These are phyloP conservation scores for Penicillium antarcticum DNA, from an alignment of 495 filamentous ascomycete genomes.

Conservation along the genomic window DNA sequence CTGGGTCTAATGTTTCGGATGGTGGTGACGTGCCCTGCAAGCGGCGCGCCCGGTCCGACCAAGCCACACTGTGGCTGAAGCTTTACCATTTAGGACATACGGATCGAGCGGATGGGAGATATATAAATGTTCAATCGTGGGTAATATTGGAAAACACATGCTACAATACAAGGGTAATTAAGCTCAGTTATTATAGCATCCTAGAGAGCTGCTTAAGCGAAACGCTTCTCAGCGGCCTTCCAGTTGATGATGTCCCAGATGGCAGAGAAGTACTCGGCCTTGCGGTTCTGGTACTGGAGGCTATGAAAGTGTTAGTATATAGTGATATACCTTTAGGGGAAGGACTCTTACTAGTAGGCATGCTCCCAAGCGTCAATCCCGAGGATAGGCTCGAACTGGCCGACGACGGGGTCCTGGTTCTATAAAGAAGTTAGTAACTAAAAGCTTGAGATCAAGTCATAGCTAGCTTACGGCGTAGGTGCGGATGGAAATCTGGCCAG, in stretches of 20 bases:
- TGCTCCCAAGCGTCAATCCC: constrained; percentile 99
- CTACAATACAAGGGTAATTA: constrained; percentile 20
- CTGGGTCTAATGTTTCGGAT: constrained; percentile 1
- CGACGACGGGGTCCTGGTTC: constrained; percentile 93
- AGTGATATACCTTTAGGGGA: background rate
- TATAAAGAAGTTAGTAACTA: constrained; percentile 21
- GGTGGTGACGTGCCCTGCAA: constrained; percentile 2
- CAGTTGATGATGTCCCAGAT: constrained; percentile 99
- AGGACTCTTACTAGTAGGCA: constrained; percentile 60
- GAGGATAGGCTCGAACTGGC: constrained; percentile 78
- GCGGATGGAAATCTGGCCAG: constrained; percentile 68
- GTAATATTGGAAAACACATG: constrained; percentile 6
- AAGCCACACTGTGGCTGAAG: constrained; percentile 2
- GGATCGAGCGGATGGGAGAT: background rate
- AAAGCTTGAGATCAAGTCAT: background rate
- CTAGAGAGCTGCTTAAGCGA: constrained; percentile 34
- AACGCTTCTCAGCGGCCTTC: constrained; percentile 89
- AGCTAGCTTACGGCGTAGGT: constrained; percentile 60
- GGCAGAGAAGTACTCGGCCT: constrained; percentile 95
- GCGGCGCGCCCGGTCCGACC: constrained; percentile 9
- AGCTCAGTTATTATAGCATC: constrained; percentile 1
- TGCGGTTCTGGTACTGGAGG: constrained; percentile 97
- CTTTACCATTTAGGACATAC: background rate
- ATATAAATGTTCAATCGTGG: background rate
- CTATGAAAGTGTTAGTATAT: constrained; percentile 48